Conservation (phyloP, 345 rosid species). For the Litchi chinensis region DNA sequence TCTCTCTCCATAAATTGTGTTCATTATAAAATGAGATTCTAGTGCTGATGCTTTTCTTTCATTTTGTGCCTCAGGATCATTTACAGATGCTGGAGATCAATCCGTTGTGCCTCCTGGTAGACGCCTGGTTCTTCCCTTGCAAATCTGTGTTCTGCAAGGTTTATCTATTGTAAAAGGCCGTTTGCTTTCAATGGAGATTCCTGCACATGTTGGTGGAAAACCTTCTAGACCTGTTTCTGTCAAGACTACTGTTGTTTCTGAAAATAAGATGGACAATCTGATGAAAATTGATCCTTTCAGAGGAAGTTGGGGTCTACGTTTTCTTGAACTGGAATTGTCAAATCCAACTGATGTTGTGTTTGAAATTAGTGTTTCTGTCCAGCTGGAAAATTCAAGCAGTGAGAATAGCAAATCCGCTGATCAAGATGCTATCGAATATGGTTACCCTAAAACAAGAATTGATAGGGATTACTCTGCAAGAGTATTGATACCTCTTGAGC, state of each 20-base stretch:
- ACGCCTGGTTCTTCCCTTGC: conserved; percentile 87
- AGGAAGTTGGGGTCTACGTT: conserved; percentile 98
- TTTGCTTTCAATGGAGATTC: conserved; percentile 97
- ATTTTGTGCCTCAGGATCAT: conserved; percentile 59
- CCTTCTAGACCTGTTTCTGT: conserved; percentile 42
- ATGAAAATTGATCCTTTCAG: conserved; percentile 90
- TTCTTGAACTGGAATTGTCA: conserved; percentile 90
- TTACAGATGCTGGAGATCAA: conserved; percentile 51
- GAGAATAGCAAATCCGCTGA: conserved; percentile 50
- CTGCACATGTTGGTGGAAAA: conserved; percentile 78
- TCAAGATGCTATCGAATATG: conserved; percentile 61
- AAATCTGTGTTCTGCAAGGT: conserved; percentile 87
- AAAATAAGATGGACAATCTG: conserved; percentile 67
- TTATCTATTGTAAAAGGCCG: conserved; percentile 92
- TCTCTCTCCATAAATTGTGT: neutral
- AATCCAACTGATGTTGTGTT: conserved; percentile 96
- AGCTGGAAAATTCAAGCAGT: conserved; percentile 56
- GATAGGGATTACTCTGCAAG: conserved; percentile 92
- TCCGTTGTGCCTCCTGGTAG: conserved; percentile 76
- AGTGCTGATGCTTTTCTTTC: conserved; percentile 9
- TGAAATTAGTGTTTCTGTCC: conserved; percentile 84
- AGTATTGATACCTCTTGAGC: conserved; percentile 93
- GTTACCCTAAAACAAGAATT: conserved; percentile 84
- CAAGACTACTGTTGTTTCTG: conserved; percentile 41
- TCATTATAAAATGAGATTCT: neutral